Evolutionary conservation across 345 rosid genomes (phyloP).

Genomic region (Crucihimalaya himalaica): DNA sequence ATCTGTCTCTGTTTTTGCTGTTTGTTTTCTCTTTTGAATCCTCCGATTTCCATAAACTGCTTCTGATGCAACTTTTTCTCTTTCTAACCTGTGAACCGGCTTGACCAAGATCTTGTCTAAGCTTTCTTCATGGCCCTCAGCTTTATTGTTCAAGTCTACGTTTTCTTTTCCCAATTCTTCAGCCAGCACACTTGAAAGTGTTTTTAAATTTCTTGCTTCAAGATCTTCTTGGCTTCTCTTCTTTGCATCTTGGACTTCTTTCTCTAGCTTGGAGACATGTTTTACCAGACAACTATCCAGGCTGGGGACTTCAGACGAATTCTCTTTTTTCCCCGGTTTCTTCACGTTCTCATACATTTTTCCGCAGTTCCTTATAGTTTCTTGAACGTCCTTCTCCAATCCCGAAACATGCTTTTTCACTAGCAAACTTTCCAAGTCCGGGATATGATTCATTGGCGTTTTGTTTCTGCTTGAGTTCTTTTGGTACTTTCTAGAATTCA

Average conservation of each 20-base stretch:
- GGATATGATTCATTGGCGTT: conserved; percentile 39
- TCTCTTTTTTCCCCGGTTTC: conserved; percentile 33
- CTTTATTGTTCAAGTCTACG: conserved; percentile 43
- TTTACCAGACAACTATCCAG: conserved; percentile 74
- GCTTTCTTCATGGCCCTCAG: conserved; percentile 43
- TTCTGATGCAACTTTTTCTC: conserved; percentile 48
- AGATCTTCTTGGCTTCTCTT: conserved; percentile 48
- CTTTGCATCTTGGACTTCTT: conserved; percentile 80
- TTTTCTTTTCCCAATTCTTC: conserved; percentile 61
- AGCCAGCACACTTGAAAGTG: neutral
- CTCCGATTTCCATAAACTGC: conserved; percentile 41
- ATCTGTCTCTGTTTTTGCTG: conserved; percentile 35
- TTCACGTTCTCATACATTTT: conserved; percentile 42
- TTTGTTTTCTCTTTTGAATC: conserved; percentile 42
- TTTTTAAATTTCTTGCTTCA: conserved; percentile 15
- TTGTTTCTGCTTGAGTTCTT: conserved; percentile 36
- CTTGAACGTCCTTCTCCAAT: conserved; percentile 51
- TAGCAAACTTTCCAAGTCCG: conserved; percentile 55
- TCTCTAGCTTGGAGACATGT: conserved; percentile 77
- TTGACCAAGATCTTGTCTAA: conserved; percentile 62
- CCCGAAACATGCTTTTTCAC: conserved; percentile 50
- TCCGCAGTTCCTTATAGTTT: conserved; percentile 39
- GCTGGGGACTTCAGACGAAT: conserved; percentile 55
- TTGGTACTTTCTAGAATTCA: conserved; percentile 17
- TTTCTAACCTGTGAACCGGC: conserved; percentile 58